phyloP scores from a whole-genome alignment of 768 basidiomycete species.

The Suillus variegatus region DNA sequence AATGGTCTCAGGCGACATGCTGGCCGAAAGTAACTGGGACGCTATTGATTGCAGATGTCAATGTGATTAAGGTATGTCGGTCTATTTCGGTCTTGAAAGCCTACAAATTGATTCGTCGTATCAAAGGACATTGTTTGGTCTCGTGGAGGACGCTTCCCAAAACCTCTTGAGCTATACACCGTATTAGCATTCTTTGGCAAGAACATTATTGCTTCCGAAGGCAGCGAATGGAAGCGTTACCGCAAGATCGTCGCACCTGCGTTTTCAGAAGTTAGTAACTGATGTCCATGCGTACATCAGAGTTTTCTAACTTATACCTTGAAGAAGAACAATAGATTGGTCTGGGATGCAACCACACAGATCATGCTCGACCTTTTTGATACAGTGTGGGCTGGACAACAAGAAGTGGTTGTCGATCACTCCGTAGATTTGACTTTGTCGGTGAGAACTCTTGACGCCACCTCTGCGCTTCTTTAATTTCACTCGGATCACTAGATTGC shows the following conservation, averaged over 20 bases:
- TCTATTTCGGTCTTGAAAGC: background rate
- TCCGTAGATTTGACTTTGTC: slow-evolving; percentile 54
- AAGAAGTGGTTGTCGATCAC: slow-evolving; percentile 45
- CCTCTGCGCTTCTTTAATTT: slow-evolving; percentile 20
- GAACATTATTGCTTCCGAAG: slow-evolving; percentile 68
- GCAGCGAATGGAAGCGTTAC: slow-evolving; percentile 65
- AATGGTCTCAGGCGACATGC: slow-evolving; percentile 7
- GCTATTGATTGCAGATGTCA: slow-evolving; percentile 37
- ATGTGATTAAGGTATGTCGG: slow-evolving; percentile 37
- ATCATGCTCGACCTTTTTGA: slow-evolving; percentile 45
- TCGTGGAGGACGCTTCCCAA: slow-evolving; percentile 46
- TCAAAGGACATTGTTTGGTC: slow-evolving; percentile 22
- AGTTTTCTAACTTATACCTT: background rate
- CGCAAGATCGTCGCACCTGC: slow-evolving; percentile 64
- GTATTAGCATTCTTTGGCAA: slow-evolving; percentile 52
- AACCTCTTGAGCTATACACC: slow-evolving; percentile 49
- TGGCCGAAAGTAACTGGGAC: slow-evolving; percentile 12
- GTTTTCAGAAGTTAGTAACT: slow-evolving; percentile 42
- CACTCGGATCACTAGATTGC: slow-evolving; percentile 41
- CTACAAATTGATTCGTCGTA: background rate
- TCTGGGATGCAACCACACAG: slow-evolving; percentile 48
- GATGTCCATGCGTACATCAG: background rate
- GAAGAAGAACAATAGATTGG: slow-evolving; percentile 35
- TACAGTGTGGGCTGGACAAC: slow-evolving; percentile 48
- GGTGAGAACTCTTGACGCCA: slow-evolving; percentile 31